These are phyloP conservation scores for Striga asiatica DNA, from an alignment of 257 asterid genomes.

Conservation along the genomic window DNA sequence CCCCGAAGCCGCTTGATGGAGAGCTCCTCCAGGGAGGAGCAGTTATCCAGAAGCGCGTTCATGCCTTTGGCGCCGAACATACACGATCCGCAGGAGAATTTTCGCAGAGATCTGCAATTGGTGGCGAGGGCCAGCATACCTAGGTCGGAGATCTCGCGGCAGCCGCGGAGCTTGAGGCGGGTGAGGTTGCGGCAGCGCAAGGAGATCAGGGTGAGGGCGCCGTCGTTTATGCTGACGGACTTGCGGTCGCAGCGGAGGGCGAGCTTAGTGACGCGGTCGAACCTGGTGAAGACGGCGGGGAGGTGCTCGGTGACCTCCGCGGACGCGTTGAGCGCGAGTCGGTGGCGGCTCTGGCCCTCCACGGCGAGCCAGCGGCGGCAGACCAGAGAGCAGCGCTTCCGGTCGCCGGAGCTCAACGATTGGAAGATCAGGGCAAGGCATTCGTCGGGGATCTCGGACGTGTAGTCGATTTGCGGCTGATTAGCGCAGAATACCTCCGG, in stretches of 20 bases:
- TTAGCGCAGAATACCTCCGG: conserved; percentile 2
- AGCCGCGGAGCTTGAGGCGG: conserved; percentile 59
- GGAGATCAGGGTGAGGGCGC: conserved; percentile 37
- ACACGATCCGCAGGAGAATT: conserved; percentile 69
- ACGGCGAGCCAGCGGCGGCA: conserved; percentile 51
- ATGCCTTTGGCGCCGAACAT: conserved; percentile 76
- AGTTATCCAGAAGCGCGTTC: conserved; percentile 62
- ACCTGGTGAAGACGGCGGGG: conserved; percentile 40
- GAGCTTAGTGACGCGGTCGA: conserved; percentile 59
- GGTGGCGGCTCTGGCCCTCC: conserved; percentile 69
- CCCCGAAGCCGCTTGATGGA: conserved; percentile 71
- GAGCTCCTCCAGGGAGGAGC: conserved; percentile 56
- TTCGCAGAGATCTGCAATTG: conserved; percentile 50
- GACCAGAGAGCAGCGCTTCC: conserved; percentile 47
- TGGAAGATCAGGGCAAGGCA: conserved; percentile 55
- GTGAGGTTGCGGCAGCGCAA: conserved; percentile 37
- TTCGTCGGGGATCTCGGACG: conserved; percentile 48
- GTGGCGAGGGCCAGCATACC: conserved; percentile 52
- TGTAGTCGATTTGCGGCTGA: conserved; percentile 22
- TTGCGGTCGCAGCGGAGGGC: conserved; percentile 72
- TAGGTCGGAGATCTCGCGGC: conserved; percentile 49
- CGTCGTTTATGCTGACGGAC: conserved; percentile 57
- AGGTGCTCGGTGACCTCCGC: conserved; percentile 33
- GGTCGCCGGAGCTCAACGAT: conserved; percentile 43
- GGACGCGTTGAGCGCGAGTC: conserved; percentile 43